Percentiles rank a stretch among this genome's conserved stretches.
These are phyloP conservation scores for Parafenestella ontariensis DNA, from an alignment of 2,329 filamentous ascomycete genomes.

Conservation along the genomic window DNA sequence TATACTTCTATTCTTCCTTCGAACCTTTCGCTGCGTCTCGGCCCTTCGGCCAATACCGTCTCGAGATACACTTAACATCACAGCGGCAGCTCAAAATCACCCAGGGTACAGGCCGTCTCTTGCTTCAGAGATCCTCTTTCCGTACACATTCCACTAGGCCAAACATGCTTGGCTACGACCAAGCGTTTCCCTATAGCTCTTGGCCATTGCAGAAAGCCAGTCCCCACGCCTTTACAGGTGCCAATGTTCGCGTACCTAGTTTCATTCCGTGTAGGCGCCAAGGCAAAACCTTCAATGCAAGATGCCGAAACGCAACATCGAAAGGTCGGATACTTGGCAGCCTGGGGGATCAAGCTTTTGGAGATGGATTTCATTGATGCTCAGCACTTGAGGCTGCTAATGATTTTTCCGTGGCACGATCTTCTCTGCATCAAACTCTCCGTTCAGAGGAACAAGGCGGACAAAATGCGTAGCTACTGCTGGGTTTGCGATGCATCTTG, in stretches of 20 bases:
- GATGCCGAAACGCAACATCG: conserved; percentile 16
- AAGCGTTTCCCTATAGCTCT: conserved; percentile 26
- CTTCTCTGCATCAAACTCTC: too few species aligned
- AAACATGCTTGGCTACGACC: conserved; percentile 33
- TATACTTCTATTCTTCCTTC: conserved; percentile 21
- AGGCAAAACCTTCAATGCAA: conserved; percentile 25
- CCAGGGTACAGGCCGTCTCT: conserved; percentile 12
- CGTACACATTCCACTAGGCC: conserved; percentile 8
- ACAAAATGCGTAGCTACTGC: neutral
- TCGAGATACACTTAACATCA: conserved; percentile 1
- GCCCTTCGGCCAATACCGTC: conserved; percentile 1
- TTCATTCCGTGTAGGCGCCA: conserved; percentile 29
- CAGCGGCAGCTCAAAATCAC: conserved; percentile 8
- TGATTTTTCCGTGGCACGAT: neutral
- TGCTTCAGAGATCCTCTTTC: conserved; percentile 23
- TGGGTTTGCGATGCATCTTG: neutral
- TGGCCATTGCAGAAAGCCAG: conserved; percentile 16
- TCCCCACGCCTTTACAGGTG: conserved; percentile 15
- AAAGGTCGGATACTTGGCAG: neutral
- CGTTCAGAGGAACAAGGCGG: too few species aligned
- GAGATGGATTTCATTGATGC: neutral
- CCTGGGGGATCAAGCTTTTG: neutral
- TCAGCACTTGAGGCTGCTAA: neutral
- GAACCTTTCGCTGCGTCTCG: neutral
- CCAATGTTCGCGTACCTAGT: conserved; percentile 19